A percentile compares a stretch with the other conserved stretches of the same genome.
phyloP scores from a whole-genome alignment of 306 rosid species.

The Senna tora region DNA sequence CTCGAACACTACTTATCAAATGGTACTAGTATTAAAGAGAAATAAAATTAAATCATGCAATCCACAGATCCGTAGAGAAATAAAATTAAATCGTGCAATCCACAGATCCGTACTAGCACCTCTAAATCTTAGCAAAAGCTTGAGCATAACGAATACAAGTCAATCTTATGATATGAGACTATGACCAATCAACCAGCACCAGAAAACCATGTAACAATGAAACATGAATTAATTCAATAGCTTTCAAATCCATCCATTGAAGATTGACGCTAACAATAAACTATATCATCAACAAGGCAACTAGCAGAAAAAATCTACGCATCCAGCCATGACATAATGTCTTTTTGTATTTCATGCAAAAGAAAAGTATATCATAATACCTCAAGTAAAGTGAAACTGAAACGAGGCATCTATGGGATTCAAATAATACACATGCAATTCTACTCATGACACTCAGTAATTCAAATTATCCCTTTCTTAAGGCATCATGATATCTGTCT shows the following conservation, averaged over 20 bases:
- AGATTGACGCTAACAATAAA: background rate
- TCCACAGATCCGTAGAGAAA: background rate
- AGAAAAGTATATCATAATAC: background rate
- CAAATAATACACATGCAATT: background rate
- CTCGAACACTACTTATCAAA: background rate
- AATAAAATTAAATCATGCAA: background rate
- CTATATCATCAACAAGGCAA: background rate
- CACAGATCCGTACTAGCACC: background rate
- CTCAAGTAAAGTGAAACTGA: background rate
- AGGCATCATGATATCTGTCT: background rate
- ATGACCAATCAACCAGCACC: constrained; percentile 15
- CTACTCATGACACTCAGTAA: background rate
- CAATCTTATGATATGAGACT: background rate
- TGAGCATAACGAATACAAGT: constrained; percentile 2
- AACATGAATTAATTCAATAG: background rate
- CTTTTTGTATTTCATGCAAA: background rate
- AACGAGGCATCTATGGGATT: background rate
- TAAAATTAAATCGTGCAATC: background rate
- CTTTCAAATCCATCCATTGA: background rate
- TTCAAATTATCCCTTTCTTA: background rate
- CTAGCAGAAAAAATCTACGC: background rate
- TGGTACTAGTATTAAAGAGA: background rate
- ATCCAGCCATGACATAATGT: background rate
- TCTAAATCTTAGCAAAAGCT: background rate
- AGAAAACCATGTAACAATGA: constrained; percentile 10